Evolutionary conservation across 495 filamentous ascomycete species (phyloP).

Genomic region (Hypoxylon crocopeplum): DNA sequence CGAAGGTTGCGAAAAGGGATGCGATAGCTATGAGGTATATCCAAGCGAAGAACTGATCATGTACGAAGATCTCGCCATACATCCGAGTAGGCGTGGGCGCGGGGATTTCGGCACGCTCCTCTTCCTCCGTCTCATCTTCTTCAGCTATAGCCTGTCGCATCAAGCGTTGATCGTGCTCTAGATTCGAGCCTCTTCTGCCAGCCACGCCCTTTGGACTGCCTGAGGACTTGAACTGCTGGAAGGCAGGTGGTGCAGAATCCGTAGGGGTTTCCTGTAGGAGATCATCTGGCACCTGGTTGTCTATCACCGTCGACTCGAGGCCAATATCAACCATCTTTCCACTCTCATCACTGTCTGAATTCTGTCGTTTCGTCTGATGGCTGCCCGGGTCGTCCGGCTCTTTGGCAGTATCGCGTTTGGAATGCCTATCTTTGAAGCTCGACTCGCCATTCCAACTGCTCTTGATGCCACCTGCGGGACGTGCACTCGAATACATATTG

Average conservation of each 20-base stretch:
- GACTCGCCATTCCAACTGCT: slow-evolving; percentile 65
- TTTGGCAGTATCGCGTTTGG: slow-evolving; percentile 43
- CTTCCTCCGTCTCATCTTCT: slow-evolving; percentile 40
- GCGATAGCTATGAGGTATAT: slow-evolving; percentile 86
- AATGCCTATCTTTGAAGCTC: slow-evolving; percentile 44
- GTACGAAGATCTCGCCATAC: slow-evolving; percentile 60
- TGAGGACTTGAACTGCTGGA: slow-evolving; percentile 75
- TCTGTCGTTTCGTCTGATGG: slow-evolving; percentile 51
- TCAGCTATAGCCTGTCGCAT: slow-evolving; percentile 43
- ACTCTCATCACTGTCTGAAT: slow-evolving; percentile 59
- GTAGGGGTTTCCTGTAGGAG: slow-evolving; percentile 60
- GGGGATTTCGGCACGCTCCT: slow-evolving; percentile 31
- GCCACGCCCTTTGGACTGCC: slow-evolving; percentile 29
- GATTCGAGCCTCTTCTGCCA: slow-evolving; percentile 33
- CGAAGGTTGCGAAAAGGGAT: slow-evolving; percentile 81
- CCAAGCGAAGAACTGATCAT: slow-evolving; percentile 92
- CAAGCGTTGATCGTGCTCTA: slow-evolving; percentile 40
- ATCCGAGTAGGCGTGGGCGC: slow-evolving; percentile 31
- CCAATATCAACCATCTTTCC: slow-evolving; percentile 87
- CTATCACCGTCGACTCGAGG: slow-evolving; percentile 69
- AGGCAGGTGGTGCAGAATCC: slow-evolving; percentile 81
- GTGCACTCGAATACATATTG: slow-evolving; percentile 42
- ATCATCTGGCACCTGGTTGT: slow-evolving; percentile 66
- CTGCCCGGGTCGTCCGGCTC: slow-evolving; percentile 51
- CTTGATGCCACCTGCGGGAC: slow-evolving; percentile 60